Conservation (phyloP, 495 filamentous ascomycete species). For the Trichoderma reesei region DNA sequence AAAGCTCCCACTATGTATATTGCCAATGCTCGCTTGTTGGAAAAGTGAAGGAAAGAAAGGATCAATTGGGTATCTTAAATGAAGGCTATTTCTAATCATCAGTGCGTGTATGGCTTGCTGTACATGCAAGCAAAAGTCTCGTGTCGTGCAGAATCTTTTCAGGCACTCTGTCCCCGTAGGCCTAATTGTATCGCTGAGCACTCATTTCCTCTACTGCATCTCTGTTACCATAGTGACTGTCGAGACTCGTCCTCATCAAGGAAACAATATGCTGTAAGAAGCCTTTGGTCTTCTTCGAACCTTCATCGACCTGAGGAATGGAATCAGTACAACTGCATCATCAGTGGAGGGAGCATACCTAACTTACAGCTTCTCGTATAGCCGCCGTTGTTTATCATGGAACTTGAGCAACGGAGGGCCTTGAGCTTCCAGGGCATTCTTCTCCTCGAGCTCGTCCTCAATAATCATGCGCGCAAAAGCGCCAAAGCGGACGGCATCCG, state of each 20-base stretch:
- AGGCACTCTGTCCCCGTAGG: too few species aligned
- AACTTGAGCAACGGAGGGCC: background rate
- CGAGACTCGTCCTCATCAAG: background rate
- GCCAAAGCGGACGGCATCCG: background rate
- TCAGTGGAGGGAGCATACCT: background rate
- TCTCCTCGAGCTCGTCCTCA: background rate
- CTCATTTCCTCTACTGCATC: too few species aligned
- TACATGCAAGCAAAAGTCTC: too few species aligned
- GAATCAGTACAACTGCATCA: background rate
- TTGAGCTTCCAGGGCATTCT: background rate
- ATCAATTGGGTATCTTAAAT: too few species aligned
- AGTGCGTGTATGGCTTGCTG: too few species aligned
- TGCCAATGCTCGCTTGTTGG: too few species aligned
- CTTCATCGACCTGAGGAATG: background rate
- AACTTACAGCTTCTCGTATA: background rate
- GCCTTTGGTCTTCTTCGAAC: background rate
- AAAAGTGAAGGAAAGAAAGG: too few species aligned
- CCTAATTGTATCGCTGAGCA: too few species aligned
- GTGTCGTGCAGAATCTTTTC: too few species aligned
- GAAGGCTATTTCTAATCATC: too few species aligned
- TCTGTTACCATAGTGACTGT: too few species aligned
- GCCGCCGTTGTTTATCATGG: background rate
- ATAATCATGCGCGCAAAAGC: background rate
- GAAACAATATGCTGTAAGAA: background rate
- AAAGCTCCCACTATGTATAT: too few species aligned